These are phyloP conservation scores for Puccinia polysora DNA, from an alignment of 1,284 basidiomycete species.

Conservation along the genomic window DNA sequence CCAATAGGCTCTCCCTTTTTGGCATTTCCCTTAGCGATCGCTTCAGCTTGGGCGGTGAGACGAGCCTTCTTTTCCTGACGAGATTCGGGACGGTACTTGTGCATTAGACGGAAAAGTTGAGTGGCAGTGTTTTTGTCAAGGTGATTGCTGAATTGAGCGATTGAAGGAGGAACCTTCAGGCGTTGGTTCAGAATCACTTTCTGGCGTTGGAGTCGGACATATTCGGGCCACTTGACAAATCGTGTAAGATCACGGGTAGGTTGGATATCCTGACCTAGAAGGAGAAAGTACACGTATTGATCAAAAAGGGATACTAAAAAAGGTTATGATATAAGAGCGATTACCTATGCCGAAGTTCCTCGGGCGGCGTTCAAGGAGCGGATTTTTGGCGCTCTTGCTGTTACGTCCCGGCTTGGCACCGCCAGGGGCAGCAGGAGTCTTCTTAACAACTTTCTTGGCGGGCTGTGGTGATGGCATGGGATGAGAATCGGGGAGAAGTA, in stretches of 20 bases:
- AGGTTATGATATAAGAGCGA: conserved; percentile 50
- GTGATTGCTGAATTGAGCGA: conserved; percentile 95
- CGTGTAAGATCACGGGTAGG: conserved; percentile 87
- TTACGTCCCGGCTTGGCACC: conserved; percentile 41
- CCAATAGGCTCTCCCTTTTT: conserved; percentile 62
- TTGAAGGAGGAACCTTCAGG: conserved; percentile 96
- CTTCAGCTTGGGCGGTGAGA: conserved; percentile 70
- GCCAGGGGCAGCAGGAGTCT: conserved; percentile 16
- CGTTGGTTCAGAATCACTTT: conserved; percentile 98
- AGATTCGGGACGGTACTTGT: conserved; percentile 85
- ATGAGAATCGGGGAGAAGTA: conserved; percentile 46
- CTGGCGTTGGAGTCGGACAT: conserved; percentile 95
- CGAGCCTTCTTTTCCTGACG: conserved; percentile 98
- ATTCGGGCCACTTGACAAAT: conserved; percentile 99
- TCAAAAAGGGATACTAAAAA: not conserved
- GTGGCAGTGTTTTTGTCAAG: conserved; percentile 99
- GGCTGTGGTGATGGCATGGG: conserved; percentile 50
- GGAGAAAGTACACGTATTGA: not conserved
- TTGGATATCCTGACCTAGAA: conserved; percentile 85
- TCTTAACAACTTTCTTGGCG: conserved; percentile 49
- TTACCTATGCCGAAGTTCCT: conserved; percentile 93
- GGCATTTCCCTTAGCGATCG: conserved; percentile 72
- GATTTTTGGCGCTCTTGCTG: conserved; percentile 72
- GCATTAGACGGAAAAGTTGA: conserved; percentile 93
- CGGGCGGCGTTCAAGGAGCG: conserved; percentile 84